Evolutionary conservation across 164 flowering plant species (phyloP).

Genomic region (Hamamelis virginiana): DNA sequence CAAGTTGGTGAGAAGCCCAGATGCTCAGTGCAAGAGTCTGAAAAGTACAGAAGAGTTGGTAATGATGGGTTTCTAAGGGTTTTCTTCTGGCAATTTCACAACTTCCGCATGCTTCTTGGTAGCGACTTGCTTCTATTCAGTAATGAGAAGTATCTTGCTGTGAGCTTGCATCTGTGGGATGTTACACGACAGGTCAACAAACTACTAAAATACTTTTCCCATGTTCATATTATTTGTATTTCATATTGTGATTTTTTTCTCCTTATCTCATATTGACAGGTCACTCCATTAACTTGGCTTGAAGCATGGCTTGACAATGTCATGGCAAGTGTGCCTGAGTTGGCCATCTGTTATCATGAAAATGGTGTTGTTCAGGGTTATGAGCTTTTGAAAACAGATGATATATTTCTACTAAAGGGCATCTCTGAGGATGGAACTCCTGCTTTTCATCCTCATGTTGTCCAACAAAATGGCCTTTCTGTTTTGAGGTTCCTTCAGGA

Average conservation of each 20-base stretch:
- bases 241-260: neutral
- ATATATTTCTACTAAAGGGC: conserved; percentile 83
- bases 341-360: conserved; percentile 94
- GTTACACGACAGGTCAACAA: conserved; percentile 57
- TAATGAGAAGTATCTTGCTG: conserved; percentile 89
- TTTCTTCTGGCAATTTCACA: conserved; percentile 92
- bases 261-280: conserved; percentile 40
- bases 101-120: conserved; percentile 93
- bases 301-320: conserved; percentile 99
- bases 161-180: conserved; percentile 98
- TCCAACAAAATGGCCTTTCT: conserved; percentile 94
- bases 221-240: neutral
- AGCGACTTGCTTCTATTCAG: conserved; percentile 95
- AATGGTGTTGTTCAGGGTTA: conserved; percentile 96
- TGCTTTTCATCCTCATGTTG: conserved; percentile 95
- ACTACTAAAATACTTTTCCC: neutral
- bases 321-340: conserved; percentile 97
- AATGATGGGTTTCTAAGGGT: conserved; percentile 73
- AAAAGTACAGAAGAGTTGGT: conserved; percentile 60
- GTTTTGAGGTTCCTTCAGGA: conserved; percentile 93
- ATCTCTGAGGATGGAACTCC: conserved; percentile 91
- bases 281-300: conserved; percentile 91
- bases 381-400: conserved; percentile 94
- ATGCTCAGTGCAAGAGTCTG: conserved; percentile 73
- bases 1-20: conserved; percentile 71